Base-by-base conservation (phyloP, 306 rosid genomes). In the Sechiopsis laciniata region DNA sequence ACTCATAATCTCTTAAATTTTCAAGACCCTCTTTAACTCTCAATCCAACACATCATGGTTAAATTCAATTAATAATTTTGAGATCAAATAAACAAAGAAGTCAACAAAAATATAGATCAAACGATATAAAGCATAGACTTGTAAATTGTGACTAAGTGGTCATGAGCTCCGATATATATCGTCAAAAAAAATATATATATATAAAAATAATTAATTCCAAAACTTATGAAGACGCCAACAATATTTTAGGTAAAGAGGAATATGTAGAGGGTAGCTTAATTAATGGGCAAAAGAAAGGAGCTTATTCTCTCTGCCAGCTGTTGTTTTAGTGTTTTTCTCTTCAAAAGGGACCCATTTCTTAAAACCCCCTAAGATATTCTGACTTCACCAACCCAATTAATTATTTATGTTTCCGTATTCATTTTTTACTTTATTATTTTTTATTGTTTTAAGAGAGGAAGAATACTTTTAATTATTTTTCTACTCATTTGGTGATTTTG, bases 311-410 rank as follows among this genome's bases (percentile, higher is more conserved):
- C 72, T 7, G 48, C 72, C 72, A 66, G 72, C 72, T 66, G 72
- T 48, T 66, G 35, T 66, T 66, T 66, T 42, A 45, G 45, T 42
- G 42, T 58, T 22, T 42, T 42, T 40, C 32, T 66, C 55, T 66
- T 66, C 32, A 45, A 66, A 45, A 40, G 35, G 72, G 72, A 13
- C 73, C 73, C 73, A 46, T 20, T 48, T 15, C 55, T 50, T 69
- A 26, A 14, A 69, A 45, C 15, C 20, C 21, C 59, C 24, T 70
- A 14, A 70, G 59, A 70, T 70, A 70, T 70, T 70, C 58, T 24
- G 57, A 48, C 32, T 68, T 46, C 73, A 70, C 58, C 74, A 51
- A 70, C 74, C 74, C 45, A 68, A 66, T 66, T 45, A 11, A 66
- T 66, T 66, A 66, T 42, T 66, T 17, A 12, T 14, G 72, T 66